Base-by-base conservation (phyloP, 345 rosid species). In the Hibiscus syriacus region DNA sequence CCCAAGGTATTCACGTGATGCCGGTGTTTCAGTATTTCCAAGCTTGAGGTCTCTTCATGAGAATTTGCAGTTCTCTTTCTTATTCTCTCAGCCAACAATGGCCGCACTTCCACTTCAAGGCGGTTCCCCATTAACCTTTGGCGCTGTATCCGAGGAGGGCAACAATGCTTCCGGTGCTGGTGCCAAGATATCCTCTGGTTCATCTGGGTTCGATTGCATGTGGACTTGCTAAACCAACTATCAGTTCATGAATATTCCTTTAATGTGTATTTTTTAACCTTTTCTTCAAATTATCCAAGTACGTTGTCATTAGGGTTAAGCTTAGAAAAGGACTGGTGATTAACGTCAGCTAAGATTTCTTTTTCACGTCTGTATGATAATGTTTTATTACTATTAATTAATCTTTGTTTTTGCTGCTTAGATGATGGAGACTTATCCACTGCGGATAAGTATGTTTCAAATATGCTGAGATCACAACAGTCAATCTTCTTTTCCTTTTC, bases 1-100 rank as follows among this genome's bases (percentile, higher is more conserved):
- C 9, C 29, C 70, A 0, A 61, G 73, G 12, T 80, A 78, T 59
- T 74, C 81, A 0, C 77, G 79, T 55, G 75, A 76, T 68, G 17
- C 50, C 0, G 80, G 83, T 4, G 68, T 76, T n/a, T 71, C 90
- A 0, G 65, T 56, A 29, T 86, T 86, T 65, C 89, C 97, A 0
- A 87, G 85, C 82, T 62, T 91, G 45, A 84, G 87, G 77, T 86
- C 97, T 14, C 70, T 89, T 27, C 97, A 90, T 70, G 98, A 93
- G 34, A 94, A 85, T 80, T 83, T 89, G 59, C 93, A 85, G 43
- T 66, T 83, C n/a, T 96, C 98, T 0, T 62, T 70, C 77, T 81
- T 80, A 29, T 84, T 84, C 67, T 39, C 85, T 6, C 64, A 86
- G 16, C 63, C 86, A 2, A 30, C 73, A 7, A 17, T 63, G 14